Evolutionary conservation across 352 stramenopile species (phyloP).

Genomic region (Lagenidium giganteum): DNA sequence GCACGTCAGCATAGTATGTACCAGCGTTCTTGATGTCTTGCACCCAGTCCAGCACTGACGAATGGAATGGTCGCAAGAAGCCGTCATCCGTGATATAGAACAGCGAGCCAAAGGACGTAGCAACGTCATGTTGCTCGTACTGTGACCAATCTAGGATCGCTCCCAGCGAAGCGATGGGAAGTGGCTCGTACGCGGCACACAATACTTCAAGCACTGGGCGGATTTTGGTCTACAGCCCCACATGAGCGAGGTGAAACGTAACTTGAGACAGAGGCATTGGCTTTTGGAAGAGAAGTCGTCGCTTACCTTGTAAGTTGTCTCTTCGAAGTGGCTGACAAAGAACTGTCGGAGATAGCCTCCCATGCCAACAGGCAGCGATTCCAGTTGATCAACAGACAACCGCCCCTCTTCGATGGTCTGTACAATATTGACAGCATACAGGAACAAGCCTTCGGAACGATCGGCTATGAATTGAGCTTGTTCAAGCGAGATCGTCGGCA

Average conservation of each 20-base stretch:
- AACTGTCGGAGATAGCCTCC: conserved; percentile 63
- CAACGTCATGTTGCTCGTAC: conserved; percentile 60
- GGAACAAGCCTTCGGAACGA: conserved; percentile 56
- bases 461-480: conserved; percentile 44
- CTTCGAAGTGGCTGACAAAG: conserved; percentile 63
- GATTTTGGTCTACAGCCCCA: conserved; percentile 29
- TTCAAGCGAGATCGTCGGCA: conserved; percentile 23
- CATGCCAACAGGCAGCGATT: conserved; percentile 56
- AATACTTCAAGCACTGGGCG: conserved; percentile 65
- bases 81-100: conserved; percentile 45
- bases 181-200: conserved; percentile 60
- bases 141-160: conserved; percentile 47
- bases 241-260: background rate
- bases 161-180: conserved; percentile 34
- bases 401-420: conserved; percentile 51
- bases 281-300: no score
- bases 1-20: conserved; percentile 42
- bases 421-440: conserved; percentile 77
- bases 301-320: conserved; percentile 42
- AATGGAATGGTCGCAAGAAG: conserved; percentile 62
- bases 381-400: conserved; percentile 39
- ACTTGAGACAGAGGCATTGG: background rate
- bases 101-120: conserved; percentile 41
- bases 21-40: conserved; percentile 43
- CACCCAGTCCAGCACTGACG: conserved; percentile 69